A percentile compares a stretch with the other conserved stretches of the same genome.
These are phyloP conservation scores for Ricinus communis DNA, from an alignment of 345 rosid genomes.

Conservation along the genomic window DNA sequence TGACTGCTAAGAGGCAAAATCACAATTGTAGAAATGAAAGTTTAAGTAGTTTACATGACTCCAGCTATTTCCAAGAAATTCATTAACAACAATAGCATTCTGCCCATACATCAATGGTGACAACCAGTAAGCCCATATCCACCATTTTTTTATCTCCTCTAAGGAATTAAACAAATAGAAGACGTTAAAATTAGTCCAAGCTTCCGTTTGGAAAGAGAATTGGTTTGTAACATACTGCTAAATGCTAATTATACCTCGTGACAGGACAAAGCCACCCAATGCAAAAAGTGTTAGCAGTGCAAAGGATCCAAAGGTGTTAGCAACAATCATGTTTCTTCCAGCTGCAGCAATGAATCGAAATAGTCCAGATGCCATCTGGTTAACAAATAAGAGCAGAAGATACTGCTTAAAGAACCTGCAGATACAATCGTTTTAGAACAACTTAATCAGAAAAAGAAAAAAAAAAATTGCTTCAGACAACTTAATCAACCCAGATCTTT, in stretches of 20 bases:
- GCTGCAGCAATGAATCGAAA: constrained; percentile 48
- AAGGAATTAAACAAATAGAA: neutral
- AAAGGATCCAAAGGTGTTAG: constrained; percentile 43
- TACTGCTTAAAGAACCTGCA: constrained; percentile 46
- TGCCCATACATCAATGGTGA: constrained; percentile 83
- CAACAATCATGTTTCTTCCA: constrained; percentile 41
- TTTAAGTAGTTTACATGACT: constrained; percentile 30
- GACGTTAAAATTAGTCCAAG: neutral
- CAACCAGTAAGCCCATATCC: constrained; percentile 81
- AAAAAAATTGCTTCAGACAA: too few species aligned
- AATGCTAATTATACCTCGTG: constrained; percentile 30
- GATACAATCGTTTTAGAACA: neutral
- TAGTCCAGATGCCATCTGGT: constrained; percentile 43
- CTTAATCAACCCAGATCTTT: neutral
- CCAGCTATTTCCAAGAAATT: constrained; percentile 70
- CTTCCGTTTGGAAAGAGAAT: neutral
- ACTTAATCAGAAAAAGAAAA: neutral
- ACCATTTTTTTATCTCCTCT: constrained; percentile 76
- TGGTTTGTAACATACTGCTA: neutral
- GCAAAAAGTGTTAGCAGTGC: constrained; percentile 34
- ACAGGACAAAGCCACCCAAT: constrained; percentile 45
- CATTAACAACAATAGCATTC: constrained; percentile 59
- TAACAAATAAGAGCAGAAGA: constrained; percentile 33
- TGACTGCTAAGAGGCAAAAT: neutral
- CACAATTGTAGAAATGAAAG: neutral